These are phyloP conservation scores for Plantago ovata DNA, from an alignment of 257 asterid genomes.

Conservation along the genomic window DNA sequence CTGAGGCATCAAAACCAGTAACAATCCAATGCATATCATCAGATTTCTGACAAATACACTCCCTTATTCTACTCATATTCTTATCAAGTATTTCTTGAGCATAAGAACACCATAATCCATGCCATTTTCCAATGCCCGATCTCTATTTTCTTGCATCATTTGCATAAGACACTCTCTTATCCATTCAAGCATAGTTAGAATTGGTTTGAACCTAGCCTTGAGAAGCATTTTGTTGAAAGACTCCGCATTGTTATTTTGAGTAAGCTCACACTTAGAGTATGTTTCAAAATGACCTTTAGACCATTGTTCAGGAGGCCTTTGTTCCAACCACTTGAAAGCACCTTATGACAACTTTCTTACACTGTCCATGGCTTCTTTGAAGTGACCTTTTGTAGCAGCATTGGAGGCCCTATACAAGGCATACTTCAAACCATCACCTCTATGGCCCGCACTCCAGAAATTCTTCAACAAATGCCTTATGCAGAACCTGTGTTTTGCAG, in stretches of 20 bases:
- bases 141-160: background rate
- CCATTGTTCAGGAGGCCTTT: background rate
- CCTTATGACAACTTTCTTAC: background rate
- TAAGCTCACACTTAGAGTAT: background rate
- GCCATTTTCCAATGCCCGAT: background rate
- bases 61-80: background rate
- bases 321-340: background rate
- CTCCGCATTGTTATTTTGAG: background rate
- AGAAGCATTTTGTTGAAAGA: background rate
- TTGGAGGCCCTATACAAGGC: background rate
- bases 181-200: background rate
- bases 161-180: background rate
- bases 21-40: background rate
- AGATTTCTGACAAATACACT: background rate
- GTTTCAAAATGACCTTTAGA: background rate
- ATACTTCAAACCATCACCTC: background rate
- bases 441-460: background rate
- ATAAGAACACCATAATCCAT: background rate
- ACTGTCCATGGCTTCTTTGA: background rate
- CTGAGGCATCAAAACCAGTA: background rate
- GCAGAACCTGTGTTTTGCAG: background rate
- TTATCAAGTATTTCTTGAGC: background rate
- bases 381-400: background rate
- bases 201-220: background rate
- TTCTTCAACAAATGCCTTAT: background rate